Conservation (phyloP, 164 flowering plant genomes). For the Platanus orientalis region DNA sequence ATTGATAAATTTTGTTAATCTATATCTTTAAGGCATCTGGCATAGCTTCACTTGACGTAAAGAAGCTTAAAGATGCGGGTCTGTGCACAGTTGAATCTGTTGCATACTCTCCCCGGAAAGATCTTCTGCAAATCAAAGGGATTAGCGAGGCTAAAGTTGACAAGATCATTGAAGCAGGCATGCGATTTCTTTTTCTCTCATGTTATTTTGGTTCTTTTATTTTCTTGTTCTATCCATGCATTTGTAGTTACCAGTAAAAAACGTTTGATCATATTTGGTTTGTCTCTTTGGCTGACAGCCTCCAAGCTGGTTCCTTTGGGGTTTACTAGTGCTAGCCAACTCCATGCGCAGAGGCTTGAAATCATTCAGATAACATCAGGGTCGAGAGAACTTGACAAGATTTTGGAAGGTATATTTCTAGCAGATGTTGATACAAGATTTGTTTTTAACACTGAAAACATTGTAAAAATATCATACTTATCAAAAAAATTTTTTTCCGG, state of each 20-base stretch:
- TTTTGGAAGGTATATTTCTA: conserved; percentile 62
- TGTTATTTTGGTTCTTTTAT: neutral
- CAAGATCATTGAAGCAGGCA: conserved; percentile 89
- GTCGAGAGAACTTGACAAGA: conserved; percentile 86
- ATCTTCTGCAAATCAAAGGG: conserved; percentile 89
- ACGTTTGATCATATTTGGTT: neutral
- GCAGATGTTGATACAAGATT: neutral
- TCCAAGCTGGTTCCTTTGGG: conserved; percentile 90
- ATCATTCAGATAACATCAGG: conserved; percentile 92
- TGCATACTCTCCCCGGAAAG: conserved; percentile 83
- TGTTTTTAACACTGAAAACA: neutral
- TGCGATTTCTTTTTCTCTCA: neutral
- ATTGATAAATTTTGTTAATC: neutral
- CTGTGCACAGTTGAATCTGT: conserved; percentile 89
- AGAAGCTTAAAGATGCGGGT: conserved; percentile 95
- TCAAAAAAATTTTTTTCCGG: neutral
- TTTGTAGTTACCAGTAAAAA: neutral
- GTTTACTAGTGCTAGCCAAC: conserved; percentile 86
- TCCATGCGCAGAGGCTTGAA: conserved; percentile 88
- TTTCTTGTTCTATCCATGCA: neutral
- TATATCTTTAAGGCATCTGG: conserved; percentile 57
- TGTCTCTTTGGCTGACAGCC: conserved; percentile 41
- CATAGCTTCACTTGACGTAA: conserved; percentile 80
- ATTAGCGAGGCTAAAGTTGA: conserved; percentile 97
- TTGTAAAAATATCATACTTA: neutral